Conservation (phyloP, 73 alveolate species). For the Effrenium voratum region DNA sequence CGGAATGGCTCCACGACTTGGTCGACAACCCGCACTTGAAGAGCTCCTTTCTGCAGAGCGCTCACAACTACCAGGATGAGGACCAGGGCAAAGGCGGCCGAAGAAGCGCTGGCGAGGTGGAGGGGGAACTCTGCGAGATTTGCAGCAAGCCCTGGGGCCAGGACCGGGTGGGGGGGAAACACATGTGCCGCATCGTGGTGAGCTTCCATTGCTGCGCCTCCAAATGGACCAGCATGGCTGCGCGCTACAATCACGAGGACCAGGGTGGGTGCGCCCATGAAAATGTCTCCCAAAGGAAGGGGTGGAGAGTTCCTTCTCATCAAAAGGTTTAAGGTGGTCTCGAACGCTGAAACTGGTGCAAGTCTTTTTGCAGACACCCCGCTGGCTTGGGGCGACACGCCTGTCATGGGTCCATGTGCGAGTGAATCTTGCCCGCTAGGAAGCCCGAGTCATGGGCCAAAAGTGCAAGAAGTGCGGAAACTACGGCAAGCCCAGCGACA, state of each 20-base stretch:
- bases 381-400: no score
- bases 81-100: neutral
- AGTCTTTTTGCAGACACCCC: no score
- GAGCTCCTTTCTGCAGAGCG: neutral
- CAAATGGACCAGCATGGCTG: conserved; percentile 19
- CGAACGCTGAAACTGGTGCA: no score
- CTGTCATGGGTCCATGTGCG: no score
- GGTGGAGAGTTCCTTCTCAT: no score
- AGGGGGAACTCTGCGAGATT: neutral
- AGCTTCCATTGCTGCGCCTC: neutral
- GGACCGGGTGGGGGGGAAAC: neutral
- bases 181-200: conserved; percentile 42
- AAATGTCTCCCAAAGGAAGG: no score
- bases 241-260: neutral
- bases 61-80: neutral
- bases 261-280: no score
- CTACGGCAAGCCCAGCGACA: neutral
- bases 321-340: no score
- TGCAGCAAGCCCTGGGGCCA: neutral
- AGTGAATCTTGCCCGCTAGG: no score
- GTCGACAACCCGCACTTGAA: neutral
- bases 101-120: neutral
- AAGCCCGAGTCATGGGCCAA: conserved; percentile 29
- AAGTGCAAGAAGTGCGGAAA: conserved; percentile 1
- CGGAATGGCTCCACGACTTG: neutral